These are phyloP conservation scores for Neonothopanus nambi DNA, from an alignment of 1,284 basidiomycete genomes.

Conservation along the genomic window DNA sequence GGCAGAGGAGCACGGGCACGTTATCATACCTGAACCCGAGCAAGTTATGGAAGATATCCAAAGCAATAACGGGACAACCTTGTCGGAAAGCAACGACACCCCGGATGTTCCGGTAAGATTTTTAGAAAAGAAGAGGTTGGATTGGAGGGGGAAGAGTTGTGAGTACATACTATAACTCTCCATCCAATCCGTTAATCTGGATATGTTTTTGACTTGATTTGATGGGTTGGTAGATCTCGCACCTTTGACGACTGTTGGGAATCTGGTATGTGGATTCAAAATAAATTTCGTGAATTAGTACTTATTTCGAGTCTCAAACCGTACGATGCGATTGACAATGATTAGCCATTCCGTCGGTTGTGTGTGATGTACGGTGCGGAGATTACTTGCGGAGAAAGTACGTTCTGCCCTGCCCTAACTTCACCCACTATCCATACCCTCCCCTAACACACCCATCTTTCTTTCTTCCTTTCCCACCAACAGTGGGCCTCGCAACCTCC, in stretches of 20 bases:
- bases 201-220: slow-evolving; percentile 10
- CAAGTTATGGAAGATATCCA: slow-evolving; percentile 26
- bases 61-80: not conserved
- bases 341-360: slow-evolving; percentile 88
- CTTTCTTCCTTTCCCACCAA: no score
- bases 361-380: slow-evolving; percentile 88
- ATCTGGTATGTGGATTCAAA: slow-evolving; percentile 60
- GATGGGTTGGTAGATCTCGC: slow-evolving; percentile 67
- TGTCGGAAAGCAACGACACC: slow-evolving; percentile 38
- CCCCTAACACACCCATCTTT: no score
- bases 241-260: slow-evolving; percentile 94
- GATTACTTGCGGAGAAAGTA: slow-evolving; percentile 95
- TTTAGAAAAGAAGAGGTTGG: slow-evolving; percentile 82
- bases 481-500: slow-evolving; percentile 83
- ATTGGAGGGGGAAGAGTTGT: slow-evolving; percentile 91
- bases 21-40: slow-evolving; percentile 31
- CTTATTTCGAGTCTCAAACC: no score
- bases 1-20: no score
- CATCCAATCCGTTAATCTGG: no score
- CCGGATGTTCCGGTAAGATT: slow-evolving; percentile 73
- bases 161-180: slow-evolving; percentile 26
- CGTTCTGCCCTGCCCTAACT: no score
- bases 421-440: no score
- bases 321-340: no score
- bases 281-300: no score